A percentile compares a stretch with the other conserved stretches of the same genome.
These are phyloP conservation scores for Kurtzmaniella quercitrusa DNA, from an alignment of 1,139 yeast genomes.

Conservation along the genomic window DNA sequence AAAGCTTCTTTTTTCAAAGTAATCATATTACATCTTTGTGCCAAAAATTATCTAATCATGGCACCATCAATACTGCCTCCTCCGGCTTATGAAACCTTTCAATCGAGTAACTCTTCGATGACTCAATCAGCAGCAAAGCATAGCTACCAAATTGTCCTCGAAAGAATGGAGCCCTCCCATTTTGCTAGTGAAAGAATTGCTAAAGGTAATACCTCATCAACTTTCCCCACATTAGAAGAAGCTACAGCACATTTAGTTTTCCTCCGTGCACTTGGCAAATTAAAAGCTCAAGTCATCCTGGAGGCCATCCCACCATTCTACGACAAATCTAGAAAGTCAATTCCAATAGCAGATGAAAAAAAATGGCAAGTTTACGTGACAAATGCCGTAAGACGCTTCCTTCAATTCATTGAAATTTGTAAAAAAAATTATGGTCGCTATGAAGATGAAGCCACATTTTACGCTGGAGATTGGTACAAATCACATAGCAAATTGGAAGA, in stretches of 20 bases:
- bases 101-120: too few relatives aligned
- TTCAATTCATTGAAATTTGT: slow-evolving; percentile 21
- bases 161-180: neutral
- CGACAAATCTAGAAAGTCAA: neutral
- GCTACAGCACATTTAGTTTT: slow-evolving; percentile 28
- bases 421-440: neutral
- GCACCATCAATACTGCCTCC: too few relatives aligned
- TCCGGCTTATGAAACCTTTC: too few relatives aligned
- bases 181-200: neutral
- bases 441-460: slow-evolving; percentile 1
- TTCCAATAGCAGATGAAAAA: slow-evolving; percentile 9
- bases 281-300: slow-evolving; percentile 15
- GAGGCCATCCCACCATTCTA: slow-evolving; percentile 1
- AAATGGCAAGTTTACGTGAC: slow-evolving; percentile 29
- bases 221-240: slow-evolving; percentile 16
- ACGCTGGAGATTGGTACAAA: neutral
- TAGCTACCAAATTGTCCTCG: neutral
- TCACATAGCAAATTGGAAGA: neutral
- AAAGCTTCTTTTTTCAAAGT: too few relatives aligned
- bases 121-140: too few relatives aligned
- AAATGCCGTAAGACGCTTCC: slow-evolving; percentile 27
- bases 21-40: too few relatives aligned
- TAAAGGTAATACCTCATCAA: neutral
- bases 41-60: too few relatives aligned
- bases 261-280: slow-evolving; percentile 22